phyloP scores from a whole-genome alignment of 192 early-diverging fungal genomes.

The Pilaira anomala region DNA sequence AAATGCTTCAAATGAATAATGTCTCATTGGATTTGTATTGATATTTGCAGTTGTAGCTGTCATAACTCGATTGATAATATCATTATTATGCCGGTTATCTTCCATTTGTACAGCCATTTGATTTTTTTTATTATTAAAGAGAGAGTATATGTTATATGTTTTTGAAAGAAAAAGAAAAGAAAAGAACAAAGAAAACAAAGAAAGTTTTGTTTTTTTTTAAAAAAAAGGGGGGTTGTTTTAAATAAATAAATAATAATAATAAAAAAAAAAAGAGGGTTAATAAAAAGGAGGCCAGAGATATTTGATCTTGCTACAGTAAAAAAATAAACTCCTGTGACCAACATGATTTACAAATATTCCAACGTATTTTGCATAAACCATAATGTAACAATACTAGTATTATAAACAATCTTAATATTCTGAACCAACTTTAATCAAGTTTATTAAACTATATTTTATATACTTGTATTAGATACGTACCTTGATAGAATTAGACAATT shows the following conservation, averaged over 20 bases:
- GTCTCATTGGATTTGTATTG: constrained; percentile 38
- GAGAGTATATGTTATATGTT: neutral
- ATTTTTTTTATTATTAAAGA: constrained; percentile 24
- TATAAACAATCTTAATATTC: no score
- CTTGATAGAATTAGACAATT: constrained; percentile 16
- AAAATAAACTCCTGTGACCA: no score
- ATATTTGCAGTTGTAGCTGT: constrained; percentile 34
- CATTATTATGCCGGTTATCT: constrained; percentile 9
- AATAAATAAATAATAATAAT: no score
- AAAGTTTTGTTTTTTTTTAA: no score
- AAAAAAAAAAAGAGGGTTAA: no score
- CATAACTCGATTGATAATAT: constrained; percentile 32
- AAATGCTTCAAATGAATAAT: constrained; percentile 68
- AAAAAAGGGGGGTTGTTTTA: no score
- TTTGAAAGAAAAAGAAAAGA: neutral
- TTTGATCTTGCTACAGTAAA: no score
- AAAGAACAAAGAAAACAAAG: neutral
- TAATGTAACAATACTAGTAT: constrained; percentile 10
- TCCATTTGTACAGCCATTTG: constrained; percentile 8
- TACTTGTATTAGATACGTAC: neutral
- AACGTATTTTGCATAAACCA: constrained; percentile 17
- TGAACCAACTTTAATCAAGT: no score
- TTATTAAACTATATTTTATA: no score
- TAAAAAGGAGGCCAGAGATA: neutral
- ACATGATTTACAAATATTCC: neutral